Evolutionary conservation across 2,329 filamentous ascomycete species (phyloP), one percentile per base, ranked within the genome.

Genomic region (Monilinia laxa): DNA sequence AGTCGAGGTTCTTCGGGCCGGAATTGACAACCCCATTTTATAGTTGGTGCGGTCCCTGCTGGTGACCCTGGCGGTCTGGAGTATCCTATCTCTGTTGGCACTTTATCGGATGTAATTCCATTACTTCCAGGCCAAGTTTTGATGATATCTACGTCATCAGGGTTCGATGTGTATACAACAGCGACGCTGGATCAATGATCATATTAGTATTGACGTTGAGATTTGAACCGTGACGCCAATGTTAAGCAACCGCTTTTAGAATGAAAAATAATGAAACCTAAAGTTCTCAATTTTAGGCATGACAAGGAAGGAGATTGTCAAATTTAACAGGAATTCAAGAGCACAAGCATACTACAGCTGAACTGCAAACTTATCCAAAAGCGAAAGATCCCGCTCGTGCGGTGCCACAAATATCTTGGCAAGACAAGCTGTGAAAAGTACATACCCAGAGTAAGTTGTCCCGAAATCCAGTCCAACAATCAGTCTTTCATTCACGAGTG

Each of bases 31-130:
- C 91, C 91, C 91, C 91, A 94, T 85, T 89, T 90, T 58, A 86
- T 74, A 1, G 75, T 83, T 9, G 85, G 82, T 10, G 79, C 76
- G 1, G 80, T 75, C n/a, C 76, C 81, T 2, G 75, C 70, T 3
- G 77, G 69, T 5, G 79, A 74, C 25, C 77, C 71, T 62, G 78
- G 75, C 64, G 80, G 77, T 42, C 80, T 77, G 67, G 84, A 82
- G 70, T 90, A 88, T 64, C 81, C 78, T 66, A 93, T 89, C 77
- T 93, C 90, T 18, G 90, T 92, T 1, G 91, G 90, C 2, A 93
- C 90, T 81, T 94, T 94, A 80, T 94, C 90, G 47, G 90, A 92
- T n/a, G 91, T 93, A 78, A 93, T 92, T 73, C 90, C 90, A 75
- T 93, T 93, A 38, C 90, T 90, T 35, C 91, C 91, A 0, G 91